phyloP scores from a whole-genome alignment of 495 filamentous ascomycete species.

The Aspergillus funiculosus region DNA sequence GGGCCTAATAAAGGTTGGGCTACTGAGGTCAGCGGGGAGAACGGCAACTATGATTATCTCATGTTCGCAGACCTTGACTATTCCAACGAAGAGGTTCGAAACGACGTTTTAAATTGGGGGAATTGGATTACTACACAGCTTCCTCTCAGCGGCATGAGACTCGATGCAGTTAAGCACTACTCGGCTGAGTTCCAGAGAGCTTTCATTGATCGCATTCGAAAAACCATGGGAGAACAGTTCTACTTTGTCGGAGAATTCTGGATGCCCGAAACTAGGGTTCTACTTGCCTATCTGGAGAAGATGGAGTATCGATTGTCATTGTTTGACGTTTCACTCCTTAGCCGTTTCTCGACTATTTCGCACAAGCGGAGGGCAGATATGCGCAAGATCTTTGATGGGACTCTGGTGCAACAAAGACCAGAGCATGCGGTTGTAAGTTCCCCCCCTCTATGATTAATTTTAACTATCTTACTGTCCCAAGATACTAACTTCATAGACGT shows the following conservation, averaged over 20 bases:
- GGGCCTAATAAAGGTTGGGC: constrained; percentile 63
- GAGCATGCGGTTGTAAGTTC: constrained; percentile 56
- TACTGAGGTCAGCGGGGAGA: constrained; percentile 55
- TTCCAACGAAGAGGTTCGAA: constrained; percentile 55
- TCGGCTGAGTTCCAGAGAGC: constrained; percentile 56
- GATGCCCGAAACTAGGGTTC: constrained; percentile 51
- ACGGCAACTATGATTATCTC: constrained; percentile 70
- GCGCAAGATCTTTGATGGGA: constrained; percentile 53
- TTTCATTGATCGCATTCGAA: constrained; percentile 51
- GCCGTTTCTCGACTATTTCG: constrained; percentile 56
- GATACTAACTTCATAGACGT: constrained; percentile 25
- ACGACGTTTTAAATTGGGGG: constrained; percentile 62
- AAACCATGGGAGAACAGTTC: constrained; percentile 44
- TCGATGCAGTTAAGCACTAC: constrained; percentile 74
- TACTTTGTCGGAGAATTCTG: constrained; percentile 74
- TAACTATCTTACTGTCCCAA: not conserved
- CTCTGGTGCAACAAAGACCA: constrained; percentile 53
- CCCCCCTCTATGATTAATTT: not conserved
- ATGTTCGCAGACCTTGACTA: constrained; percentile 66
- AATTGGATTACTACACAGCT: constrained; percentile 57
- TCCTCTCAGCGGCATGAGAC: constrained; percentile 58
- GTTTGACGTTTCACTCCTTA: constrained; percentile 64
- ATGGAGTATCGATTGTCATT: constrained; percentile 54
- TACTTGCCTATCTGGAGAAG: constrained; percentile 53
- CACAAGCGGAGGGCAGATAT: constrained; percentile 50